These are phyloP conservation scores for Perkinsus marinus DNA, from an alignment of 169 alveolate genomes.

Conservation along the genomic window DNA sequence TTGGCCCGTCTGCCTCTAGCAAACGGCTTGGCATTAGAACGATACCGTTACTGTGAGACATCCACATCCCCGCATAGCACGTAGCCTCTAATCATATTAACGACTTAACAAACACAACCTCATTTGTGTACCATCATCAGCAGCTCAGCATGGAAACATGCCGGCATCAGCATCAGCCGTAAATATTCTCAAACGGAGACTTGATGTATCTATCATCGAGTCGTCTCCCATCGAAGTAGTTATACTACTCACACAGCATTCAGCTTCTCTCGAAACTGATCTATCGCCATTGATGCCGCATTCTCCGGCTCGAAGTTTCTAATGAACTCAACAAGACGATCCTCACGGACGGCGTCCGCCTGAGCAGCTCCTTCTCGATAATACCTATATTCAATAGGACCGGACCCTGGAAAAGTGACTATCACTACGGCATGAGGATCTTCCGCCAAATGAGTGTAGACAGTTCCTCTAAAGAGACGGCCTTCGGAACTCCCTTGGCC, in stretches of 20 bases:
- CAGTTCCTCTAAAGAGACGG: not conserved
- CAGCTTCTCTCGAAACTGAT: not conserved
- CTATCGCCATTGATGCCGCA: not conserved
- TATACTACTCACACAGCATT: not conserved
- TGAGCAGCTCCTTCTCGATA: not conserved
- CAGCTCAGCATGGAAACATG: no score
- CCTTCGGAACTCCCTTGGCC: not conserved
- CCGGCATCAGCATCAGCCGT: not conserved
- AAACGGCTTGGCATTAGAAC: no score
- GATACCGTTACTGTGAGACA: no score
- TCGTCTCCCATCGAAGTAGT: not conserved
- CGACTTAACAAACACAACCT: no score
- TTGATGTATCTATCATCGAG: not conserved
- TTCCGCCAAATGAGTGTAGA: not conserved
- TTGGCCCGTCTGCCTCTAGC: no score
- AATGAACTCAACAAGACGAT: not conserved
- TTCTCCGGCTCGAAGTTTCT: not conserved
- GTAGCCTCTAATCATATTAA: no score
- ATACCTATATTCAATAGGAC: not conserved
- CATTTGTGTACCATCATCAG: no score
- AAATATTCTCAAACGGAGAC: not conserved
- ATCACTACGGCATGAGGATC: not conserved
- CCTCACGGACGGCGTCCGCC: not conserved
- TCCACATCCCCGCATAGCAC: no score
- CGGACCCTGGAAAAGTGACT: not conserved